Base-by-base conservation (phyloP, 2,329 filamentous ascomycete genomes). In the Pseudogymnoascus sp. region DNA sequence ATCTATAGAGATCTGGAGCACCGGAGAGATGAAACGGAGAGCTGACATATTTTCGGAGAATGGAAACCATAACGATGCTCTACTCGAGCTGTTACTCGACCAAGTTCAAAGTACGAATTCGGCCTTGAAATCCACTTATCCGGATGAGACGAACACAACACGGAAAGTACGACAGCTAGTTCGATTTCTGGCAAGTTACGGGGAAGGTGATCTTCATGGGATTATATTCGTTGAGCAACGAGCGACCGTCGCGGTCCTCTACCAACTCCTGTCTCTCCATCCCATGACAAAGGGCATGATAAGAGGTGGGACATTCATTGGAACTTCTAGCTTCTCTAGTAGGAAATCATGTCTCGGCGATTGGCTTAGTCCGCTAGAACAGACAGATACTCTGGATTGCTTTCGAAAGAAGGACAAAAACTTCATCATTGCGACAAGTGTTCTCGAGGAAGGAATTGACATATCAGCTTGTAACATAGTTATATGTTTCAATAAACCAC, bases 211-310 rank as follows among this genome's bases (percentile, higher is more conserved):
- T 0, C 79, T 82, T 3, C 66, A 67, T 7, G 78, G 86, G 0
- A 85, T 93, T 15, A 75, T 92, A 0, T 93, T 93, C 67, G 88
- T 84, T 23, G 77, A 82, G 64, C 83, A 89, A 69, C 77, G 87
- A 60, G 80, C 80, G 1, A 85, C 83, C 0, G 86, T 86, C 0
- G 79, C 78, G 6, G 80, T 89, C 3, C 75, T 93, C 31, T 74
- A 79, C 2, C 78, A 85, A 53, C 40, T 72, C 4, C 73, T 91
- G 1, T 77, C 78, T 0, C 68, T 77, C 0, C 81, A 87, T 65
- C 81, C 86, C 0, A 65, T 68, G 0, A 75, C 82, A 13, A 72
- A 69, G n/a, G 65, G 72, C 4, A 79, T 74, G 23, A 85, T 83
- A 67, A 76, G 73, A 2, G 75, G 83, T 9, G 84, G 82, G 1